Evolutionary conservation across 805 yeast genomes (phyloP), one percentile per base, ranked within the genome.

Genomic region (Isabelozyma pseudorhagii): DNA sequence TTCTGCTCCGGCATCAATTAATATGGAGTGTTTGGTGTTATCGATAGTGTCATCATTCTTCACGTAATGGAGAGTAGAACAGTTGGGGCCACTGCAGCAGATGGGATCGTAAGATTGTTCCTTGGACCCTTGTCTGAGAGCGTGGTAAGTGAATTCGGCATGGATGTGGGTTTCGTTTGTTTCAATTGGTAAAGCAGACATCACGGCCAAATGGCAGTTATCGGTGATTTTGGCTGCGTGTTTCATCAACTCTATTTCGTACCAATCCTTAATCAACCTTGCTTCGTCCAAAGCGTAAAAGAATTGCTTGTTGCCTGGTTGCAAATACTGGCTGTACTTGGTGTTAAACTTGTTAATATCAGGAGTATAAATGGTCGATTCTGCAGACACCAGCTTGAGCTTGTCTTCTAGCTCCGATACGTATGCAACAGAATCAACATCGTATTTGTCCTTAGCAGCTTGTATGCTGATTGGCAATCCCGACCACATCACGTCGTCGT

Each of bases 1-100:
- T 69, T 93, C 98, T 2, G 97, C 96, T 49, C 99, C 99, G 8
- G 98, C 97, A 71, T 93, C 99, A 47, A 93, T 85, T 53, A 93
- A 78, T 10, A 93, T 78, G 5, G 92, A 79, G 44, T 80, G 82
- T 60, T 82, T 84, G 3, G 77, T 71, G 46, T 82, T 85, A 7
- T 53, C 52, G 13, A 67, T 59, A 4, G 67, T 73, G 18, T 65
- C 74, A 59, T 91, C 94, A 62, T 93, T 93, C 61, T 84, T 85
- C 15, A 88, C 84, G 62, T 92, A 93, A 66, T 93, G 99, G 52
- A 93, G 77, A 2, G 97, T 90, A 13, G 96, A 89, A 66, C 97
- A 89, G 55, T 85, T 83, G 31, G 96, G 85, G 0, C 98, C 99
- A 3, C 96, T 80, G 61, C 99, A 92, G 66, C 98, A 93, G 49